These are phyloP conservation scores for Umbelopsis vinacea DNA, from an alignment of 192 early-diverging fungal genomes.

Conservation along the genomic window DNA sequence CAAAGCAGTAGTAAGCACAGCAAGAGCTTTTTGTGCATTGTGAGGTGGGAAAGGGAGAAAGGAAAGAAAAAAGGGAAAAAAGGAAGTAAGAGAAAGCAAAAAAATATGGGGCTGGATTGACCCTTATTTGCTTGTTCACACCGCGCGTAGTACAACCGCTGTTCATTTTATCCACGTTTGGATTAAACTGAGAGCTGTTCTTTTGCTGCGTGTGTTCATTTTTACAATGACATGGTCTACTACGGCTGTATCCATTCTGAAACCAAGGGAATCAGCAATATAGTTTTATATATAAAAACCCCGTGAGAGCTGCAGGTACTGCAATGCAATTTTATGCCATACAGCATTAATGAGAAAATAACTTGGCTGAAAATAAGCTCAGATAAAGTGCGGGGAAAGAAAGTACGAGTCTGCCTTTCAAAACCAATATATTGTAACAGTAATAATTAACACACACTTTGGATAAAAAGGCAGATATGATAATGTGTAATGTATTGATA, in stretches of 20 bases:
- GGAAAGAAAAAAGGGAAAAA: background rate
- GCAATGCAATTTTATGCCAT: background rate
- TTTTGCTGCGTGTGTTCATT: no score
- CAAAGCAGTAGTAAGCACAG: constrained; percentile 5
- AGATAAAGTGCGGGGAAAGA: background rate
- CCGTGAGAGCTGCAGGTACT: constrained; percentile 7
- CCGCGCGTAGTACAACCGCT: background rate
- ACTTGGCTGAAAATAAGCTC: background rate
- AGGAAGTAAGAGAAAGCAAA: no score
- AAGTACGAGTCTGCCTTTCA: background rate
- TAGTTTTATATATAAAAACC: no score
- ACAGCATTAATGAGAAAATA: no score
- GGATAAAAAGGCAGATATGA: background rate
- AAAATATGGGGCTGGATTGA: no score
- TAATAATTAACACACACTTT: background rate
- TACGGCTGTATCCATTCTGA: no score
- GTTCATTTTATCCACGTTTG: background rate
- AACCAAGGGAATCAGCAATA: no score
- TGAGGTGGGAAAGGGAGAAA: background rate
- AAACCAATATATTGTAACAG: background rate
- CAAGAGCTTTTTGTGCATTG: constrained; percentile 7
- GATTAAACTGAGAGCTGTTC: no score
- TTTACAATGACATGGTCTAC: background rate
- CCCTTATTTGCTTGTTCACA: no score
- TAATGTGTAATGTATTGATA: no score